Conservation (phyloP, 257 asterid genomes). For the Oldenlandia corymbosa region DNA sequence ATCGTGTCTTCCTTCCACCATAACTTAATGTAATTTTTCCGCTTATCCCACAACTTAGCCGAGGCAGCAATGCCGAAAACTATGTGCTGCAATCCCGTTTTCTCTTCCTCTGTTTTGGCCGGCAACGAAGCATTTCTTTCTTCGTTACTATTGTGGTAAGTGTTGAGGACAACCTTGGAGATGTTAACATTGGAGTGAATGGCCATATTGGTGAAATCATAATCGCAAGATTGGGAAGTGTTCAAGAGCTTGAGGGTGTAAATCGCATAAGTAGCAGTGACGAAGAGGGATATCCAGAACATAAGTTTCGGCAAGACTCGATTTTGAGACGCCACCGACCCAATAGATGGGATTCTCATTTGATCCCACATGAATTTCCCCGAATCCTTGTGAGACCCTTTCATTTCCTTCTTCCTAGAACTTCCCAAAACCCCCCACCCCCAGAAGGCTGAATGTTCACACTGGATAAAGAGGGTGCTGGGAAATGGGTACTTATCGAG, state of each 20-base stretch:
- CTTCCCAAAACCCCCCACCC: too few species aligned
- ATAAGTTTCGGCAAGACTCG: constrained; percentile 50
- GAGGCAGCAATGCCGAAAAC: constrained; percentile 91
- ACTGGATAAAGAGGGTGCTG: background rate
- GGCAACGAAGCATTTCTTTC: background rate
- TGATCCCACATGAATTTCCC: constrained; percentile 69
- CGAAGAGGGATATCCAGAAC: constrained; percentile 50
- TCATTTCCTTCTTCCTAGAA: constrained; percentile 29
- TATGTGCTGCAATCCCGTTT: constrained; percentile 51
- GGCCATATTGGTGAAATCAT: constrained; percentile 13
- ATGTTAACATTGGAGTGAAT: background rate
- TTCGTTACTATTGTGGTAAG: background rate
- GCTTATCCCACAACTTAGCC: constrained; percentile 54
- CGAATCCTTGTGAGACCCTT: constrained; percentile 44
- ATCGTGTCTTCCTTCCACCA: constrained; percentile 62
- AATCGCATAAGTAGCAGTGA: constrained; percentile 47
- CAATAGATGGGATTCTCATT: constrained; percentile 35
- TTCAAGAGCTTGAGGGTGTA: constrained; percentile 27
- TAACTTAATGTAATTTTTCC: constrained; percentile 68
- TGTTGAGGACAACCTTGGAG: background rate
- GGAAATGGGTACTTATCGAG: too few species aligned
- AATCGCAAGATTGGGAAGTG: constrained; percentile 11
- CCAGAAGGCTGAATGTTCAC: background rate
- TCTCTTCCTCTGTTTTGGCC: background rate
- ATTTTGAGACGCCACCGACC: constrained; percentile 23